Base-by-base conservation (phyloP, 2,329 filamentous ascomycete species). In the Monilinia vaccinii-corymbosi region DNA sequence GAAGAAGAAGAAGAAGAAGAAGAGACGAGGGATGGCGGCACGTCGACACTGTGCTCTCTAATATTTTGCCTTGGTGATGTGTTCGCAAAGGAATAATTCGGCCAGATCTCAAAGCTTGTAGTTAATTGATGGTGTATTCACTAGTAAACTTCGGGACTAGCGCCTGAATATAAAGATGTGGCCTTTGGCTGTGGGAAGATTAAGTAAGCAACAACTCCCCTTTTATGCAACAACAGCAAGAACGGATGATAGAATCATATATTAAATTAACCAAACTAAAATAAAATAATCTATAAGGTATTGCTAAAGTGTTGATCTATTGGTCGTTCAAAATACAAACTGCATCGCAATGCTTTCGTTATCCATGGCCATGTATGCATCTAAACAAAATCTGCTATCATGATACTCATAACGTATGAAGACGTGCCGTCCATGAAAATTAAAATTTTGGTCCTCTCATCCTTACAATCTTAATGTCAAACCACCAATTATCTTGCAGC, bases 1-100 rank as follows among this genome's bases (percentile, higher is more conserved):
- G 65, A 60, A 69, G 67, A 66, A n/a, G 67, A 68, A 67, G 67
- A 68, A 67, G 4, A 47, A 47, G 48, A 66, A 70, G 65, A 60
- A 69, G 67, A 66, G 58, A 61, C 61, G 56, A 62, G 64, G 61
- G 64, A 66, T 58, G 46, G 63, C 63, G 46, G 63, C 63, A 63
- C 63, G 64, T 63, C 64, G 60, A 60, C 60, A 69, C 69, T 68
- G 66, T 53, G 48, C 57, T 46, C 57, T 55, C 44, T 32, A 44
- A n/a, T 46, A 11, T 53, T 2, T 10, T 44, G 1, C n/a, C 61
- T 61, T 61, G 59, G 59, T 69, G 66, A 67, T 69, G 69, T 70
- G 57, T 59, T 59, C 40, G 21, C 23, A 53, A 64, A 62, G 61
- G 63, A 64, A 64, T 61, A 63, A 42, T 60, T 63, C 65, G 67